Evolutionary conservation across 1,139 yeast species (phyloP).

Genomic region (Pichia sp.): DNA sequence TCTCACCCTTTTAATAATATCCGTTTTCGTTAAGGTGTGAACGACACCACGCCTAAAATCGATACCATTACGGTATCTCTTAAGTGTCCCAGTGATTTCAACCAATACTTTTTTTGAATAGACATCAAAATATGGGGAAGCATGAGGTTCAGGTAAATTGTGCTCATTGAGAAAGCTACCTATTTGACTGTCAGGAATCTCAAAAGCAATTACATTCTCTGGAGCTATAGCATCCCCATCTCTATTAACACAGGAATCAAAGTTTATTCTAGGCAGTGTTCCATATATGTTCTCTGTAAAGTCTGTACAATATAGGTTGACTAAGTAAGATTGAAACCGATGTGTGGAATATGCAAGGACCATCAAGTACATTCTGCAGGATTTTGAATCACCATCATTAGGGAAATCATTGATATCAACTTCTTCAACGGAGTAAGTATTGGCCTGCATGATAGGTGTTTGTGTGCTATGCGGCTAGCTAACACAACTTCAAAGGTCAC

Average conservation of each 20-base stretch:
- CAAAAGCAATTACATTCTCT: slow-evolving; percentile 10
- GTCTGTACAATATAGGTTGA: slow-evolving; percentile 15
- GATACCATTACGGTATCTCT: slow-evolving; percentile 12
- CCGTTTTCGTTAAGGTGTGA: slow-evolving; percentile 3
- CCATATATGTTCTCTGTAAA: slow-evolving; percentile 13
- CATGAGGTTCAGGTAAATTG: slow-evolving; percentile 9
- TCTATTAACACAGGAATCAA: slow-evolving; percentile 8
- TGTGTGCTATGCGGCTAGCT: too few species aligned
- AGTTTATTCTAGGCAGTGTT: neutral
- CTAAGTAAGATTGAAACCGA: slow-evolving; percentile 1
- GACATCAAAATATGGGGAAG: slow-evolving; percentile 10
- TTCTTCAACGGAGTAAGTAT: neutral
- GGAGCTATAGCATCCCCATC: slow-evolving; percentile 2
- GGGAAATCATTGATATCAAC: neutral
- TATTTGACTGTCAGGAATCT: slow-evolving; percentile 1
- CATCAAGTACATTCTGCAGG: slow-evolving; percentile 6
- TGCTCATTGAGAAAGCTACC: neutral
- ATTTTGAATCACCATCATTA: neutral
- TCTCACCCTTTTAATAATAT: slow-evolving; percentile 6
- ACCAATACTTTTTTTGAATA: slow-evolving; percentile 13
- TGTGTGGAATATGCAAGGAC: slow-evolving; percentile 4
- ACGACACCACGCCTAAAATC: slow-evolving; percentile 15
- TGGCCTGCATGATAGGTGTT: too few species aligned
- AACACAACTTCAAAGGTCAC: too few species aligned
- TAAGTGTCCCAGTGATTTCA: slow-evolving; percentile 13